phyloP scores from a whole-genome alignment of 257 asterid genomes.

The Plectranthus barbatus region DNA sequence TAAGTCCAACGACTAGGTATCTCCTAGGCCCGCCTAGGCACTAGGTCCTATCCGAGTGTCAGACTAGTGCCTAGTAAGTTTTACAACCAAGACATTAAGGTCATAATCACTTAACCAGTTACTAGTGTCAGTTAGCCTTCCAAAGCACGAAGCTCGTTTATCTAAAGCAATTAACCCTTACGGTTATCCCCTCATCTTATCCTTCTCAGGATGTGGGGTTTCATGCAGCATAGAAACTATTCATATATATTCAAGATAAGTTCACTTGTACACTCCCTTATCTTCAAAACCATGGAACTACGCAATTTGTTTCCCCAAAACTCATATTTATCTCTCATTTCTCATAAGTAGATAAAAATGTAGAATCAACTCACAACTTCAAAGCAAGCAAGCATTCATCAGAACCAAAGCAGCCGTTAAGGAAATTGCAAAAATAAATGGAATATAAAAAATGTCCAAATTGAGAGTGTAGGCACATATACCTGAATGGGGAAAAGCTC shows the following conservation, averaged over 20 bases:
- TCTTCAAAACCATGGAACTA: neutral
- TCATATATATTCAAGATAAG: neutral
- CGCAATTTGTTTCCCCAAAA: neutral
- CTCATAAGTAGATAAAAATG: neutral
- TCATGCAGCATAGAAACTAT: neutral
- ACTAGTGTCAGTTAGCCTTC: too few species aligned
- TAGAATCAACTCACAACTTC: neutral
- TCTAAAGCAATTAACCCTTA: too few species aligned
- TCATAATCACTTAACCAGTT: too few species aligned
- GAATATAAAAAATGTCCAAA: neutral
- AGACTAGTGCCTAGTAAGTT: too few species aligned
- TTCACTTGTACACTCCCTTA: neutral
- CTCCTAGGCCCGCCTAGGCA: too few species aligned
- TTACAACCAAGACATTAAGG: too few species aligned
- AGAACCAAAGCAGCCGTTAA: neutral
- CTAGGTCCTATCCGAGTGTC: too few species aligned
- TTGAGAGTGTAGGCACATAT: neutral
- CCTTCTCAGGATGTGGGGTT: too few species aligned
- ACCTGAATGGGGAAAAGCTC: constrained; percentile 69
- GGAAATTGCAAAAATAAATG: neutral
- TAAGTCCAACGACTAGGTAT: too few species aligned
- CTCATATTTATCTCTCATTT: neutral
- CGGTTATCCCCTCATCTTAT: too few species aligned
- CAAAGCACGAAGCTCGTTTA: too few species aligned
- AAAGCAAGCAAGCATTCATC: neutral